Conservation (phyloP, 106 monocot genomes). For the Allium fistulosum region DNA sequence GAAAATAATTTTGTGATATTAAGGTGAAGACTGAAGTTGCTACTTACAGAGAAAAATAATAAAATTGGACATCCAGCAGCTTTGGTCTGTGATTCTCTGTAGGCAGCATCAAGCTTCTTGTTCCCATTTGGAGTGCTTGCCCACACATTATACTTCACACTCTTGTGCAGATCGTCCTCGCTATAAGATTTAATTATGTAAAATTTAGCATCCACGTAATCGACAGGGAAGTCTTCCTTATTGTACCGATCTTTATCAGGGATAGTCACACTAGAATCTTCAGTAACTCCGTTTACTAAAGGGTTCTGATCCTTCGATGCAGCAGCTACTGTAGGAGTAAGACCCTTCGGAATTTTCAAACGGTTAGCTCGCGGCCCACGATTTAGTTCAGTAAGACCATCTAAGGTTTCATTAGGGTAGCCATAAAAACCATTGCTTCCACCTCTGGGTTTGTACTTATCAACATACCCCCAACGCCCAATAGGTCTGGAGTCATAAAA, state of each 20-base stretch:
- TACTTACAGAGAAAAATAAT: conserved; percentile 72
- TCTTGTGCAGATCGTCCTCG: conserved; percentile 83
- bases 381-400: conserved; percentile 60
- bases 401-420: conserved; percentile 52
- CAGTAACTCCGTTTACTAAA: conserved; percentile 11
- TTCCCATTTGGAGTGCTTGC: conserved; percentile 84
- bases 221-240: conserved; percentile 41
- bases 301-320: conserved; percentile 36
- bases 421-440: conserved; percentile 45
- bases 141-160: conserved; percentile 82
- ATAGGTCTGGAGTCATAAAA: conserved; percentile 45
- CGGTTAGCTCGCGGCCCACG: conserved; percentile 56
- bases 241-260: conserved; percentile 61
- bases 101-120: conserved; percentile 75
- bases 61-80: conserved; percentile 55
- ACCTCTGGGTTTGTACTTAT: conserved; percentile 44
- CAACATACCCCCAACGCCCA: conserved; percentile 26
- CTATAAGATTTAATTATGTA: conserved; percentile 87
- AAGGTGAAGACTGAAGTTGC: not conserved
- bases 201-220: conserved; percentile 61
- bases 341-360: conserved; percentile 31
- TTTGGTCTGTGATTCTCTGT: conserved; percentile 51
- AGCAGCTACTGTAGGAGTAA: conserved; percentile 1
- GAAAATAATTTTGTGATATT: not conserved
- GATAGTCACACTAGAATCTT: conserved; percentile 18